Evolutionary conservation across 2,329 filamentous ascomycete species (phyloP).

Genomic region (Diaporthe citri): DNA sequence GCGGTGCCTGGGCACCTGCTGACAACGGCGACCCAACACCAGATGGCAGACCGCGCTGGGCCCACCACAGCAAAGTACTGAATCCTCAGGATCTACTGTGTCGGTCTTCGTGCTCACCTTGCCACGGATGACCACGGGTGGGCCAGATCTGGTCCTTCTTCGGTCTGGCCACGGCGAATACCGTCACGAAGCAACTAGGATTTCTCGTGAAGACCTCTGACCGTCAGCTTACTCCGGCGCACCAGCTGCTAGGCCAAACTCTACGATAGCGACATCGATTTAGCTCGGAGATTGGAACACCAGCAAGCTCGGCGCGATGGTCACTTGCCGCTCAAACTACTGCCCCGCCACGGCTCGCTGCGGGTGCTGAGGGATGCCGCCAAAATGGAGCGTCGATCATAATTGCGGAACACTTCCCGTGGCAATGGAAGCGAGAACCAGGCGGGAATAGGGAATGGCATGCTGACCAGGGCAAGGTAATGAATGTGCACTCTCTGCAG

Average conservation of each 20-base stretch:
- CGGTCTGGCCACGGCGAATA: background rate
- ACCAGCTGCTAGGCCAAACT: conserved; percentile 27
- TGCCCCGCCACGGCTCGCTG: conserved; percentile 24
- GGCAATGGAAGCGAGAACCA: conserved; percentile 28
- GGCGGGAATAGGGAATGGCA: conserved; percentile 25
- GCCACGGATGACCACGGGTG: background rate
- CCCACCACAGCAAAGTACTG: background rate
- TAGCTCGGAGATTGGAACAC: conserved; percentile 27
- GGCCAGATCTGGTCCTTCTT: background rate
- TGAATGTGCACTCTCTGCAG: background rate
- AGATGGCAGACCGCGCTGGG: background rate
- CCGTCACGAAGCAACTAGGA: conserved; percentile 11
- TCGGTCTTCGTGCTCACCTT: background rate
- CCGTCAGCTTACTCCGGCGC: conserved; percentile 24
- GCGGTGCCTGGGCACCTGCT: background rate
- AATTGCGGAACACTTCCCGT: conserved; percentile 23
- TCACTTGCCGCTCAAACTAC: conserved; percentile 2
- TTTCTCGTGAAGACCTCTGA: background rate
- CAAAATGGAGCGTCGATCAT: conserved; percentile 27
- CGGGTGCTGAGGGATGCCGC: conserved; percentile 21
- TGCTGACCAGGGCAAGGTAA: conserved; percentile 22
- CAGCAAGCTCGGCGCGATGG: conserved; percentile 29
- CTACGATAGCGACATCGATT: conserved; percentile 17
- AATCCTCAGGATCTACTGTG: background rate
- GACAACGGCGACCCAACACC: background rate